Evolutionary conservation across 2,329 filamentous ascomycete species (phyloP).

Genomic region (Furcasterigmium sp.): DNA sequence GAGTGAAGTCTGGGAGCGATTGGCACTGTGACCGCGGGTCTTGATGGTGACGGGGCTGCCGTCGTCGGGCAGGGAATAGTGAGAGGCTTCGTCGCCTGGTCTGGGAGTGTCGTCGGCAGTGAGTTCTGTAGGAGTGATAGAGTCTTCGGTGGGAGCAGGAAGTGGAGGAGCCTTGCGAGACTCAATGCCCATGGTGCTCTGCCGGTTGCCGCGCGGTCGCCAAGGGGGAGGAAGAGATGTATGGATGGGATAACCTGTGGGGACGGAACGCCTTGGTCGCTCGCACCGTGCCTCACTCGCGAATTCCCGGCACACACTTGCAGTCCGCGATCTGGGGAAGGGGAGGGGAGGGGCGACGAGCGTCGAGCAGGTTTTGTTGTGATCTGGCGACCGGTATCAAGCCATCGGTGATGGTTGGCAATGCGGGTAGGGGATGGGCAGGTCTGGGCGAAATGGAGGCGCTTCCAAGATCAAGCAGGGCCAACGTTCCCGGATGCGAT

Average conservation of each 20-base stretch:
- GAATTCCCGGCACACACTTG: conserved; percentile 10
- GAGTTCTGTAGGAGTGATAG: conserved; percentile 57
- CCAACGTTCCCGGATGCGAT: no score
- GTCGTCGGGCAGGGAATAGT: conserved; percentile 79
- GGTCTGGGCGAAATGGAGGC: background rate
- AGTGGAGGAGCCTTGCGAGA: conserved; percentile 59
- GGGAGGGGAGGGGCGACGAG: background rate
- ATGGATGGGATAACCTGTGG: conserved; percentile 5
- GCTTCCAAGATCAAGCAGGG: no score
- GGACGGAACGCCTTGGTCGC: conserved; percentile 10
- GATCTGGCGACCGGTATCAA: background rate
- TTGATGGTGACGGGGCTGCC: conserved; percentile 89
- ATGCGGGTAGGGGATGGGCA: background rate
- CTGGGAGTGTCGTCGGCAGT: conserved; percentile 54
- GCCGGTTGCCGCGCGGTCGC: conserved; percentile 8
- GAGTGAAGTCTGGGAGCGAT: conserved; percentile 78
- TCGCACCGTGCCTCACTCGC: conserved; percentile 11
- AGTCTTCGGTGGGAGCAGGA: conserved; percentile 74
- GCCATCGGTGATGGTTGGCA: conserved; percentile 1
- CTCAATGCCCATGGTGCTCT: conserved; percentile 47
- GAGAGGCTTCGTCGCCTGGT: conserved; percentile 64
- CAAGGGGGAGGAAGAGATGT: conserved; percentile 6
- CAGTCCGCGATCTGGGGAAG: conserved; percentile 5
- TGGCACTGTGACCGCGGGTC: conserved; percentile 58
- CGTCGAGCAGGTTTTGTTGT: conserved; percentile 1